Evolutionary conservation across 2,329 filamentous ascomycete genomes (phyloP).

Genomic region (Metarhizium rileyi): DNA sequence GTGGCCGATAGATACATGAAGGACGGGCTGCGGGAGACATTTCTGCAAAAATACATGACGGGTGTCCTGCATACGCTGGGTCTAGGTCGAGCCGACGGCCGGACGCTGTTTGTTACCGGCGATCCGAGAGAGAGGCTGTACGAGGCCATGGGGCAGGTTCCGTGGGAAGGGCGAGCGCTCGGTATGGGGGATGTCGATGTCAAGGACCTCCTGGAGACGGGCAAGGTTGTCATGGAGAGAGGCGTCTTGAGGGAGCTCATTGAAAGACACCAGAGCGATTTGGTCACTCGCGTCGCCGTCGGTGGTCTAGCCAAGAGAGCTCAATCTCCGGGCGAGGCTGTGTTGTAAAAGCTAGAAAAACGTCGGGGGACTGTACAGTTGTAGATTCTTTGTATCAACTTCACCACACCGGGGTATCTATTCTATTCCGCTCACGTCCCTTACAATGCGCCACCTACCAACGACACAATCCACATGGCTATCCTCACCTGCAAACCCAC

Average conservation of each 20-base stretch:
- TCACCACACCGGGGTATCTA: background rate
- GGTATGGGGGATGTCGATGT: slow-evolving; percentile 78
- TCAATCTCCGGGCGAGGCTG: slow-evolving; percentile 20
- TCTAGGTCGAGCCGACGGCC: slow-evolving; percentile 57
- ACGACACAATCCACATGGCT: slow-evolving; percentile 87
- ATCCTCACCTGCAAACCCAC: slow-evolving; percentile 78
- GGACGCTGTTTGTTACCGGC: slow-evolving; percentile 66
- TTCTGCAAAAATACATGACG: slow-evolving; percentile 51
- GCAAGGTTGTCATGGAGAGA: slow-evolving; percentile 79
- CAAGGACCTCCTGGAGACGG: slow-evolving; percentile 82
- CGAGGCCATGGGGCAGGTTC: slow-evolving; percentile 53
- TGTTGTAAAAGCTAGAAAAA: background rate
- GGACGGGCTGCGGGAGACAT: slow-evolving; percentile 42
- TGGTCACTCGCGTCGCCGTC: slow-evolving; percentile 39
- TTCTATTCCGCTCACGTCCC: background rate
- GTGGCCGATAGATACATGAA: slow-evolving; percentile 31
- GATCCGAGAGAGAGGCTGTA: slow-evolving; percentile 53
- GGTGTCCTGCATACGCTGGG: slow-evolving; percentile 61
- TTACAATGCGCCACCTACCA: slow-evolving; percentile 80
- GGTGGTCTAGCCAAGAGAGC: slow-evolving; percentile 27
- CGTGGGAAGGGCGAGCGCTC: slow-evolving; percentile 59
- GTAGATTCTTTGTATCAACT: background rate
- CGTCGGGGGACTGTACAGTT: background rate
- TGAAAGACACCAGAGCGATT: slow-evolving; percentile 58
- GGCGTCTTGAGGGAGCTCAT: slow-evolving; percentile 68